Evolutionary conservation across 2,329 filamentous ascomycete genomes (phyloP), one percentile per base, ranked within the genome.

Genomic region (Talaromyces amestolkiae): DNA sequence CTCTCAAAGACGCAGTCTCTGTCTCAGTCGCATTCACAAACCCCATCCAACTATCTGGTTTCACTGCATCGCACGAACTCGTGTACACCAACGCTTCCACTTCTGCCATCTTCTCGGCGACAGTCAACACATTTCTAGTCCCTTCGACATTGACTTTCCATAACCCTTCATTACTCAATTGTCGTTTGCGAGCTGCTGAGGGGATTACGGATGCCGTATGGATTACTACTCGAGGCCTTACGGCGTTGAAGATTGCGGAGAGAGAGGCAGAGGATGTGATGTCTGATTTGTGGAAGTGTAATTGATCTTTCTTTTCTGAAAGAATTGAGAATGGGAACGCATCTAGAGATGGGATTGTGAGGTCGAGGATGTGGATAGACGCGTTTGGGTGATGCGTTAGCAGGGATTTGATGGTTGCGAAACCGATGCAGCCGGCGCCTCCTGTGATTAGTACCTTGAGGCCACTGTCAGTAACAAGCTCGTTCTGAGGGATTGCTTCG

Each of bases 11-110:
- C 19, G 39, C 24, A 37, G 63, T 61, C 9, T 58, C 27, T 0
- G 2, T 7, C n/a, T 65, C 63, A 9, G 35, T 27, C 1, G 58
- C 63, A 58, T 61, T 49, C 54, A 17, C 63, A 49, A 65, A 65
- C 39, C 56, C 49, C 63, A 65, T 65, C 63, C 58, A 65, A 41
- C 58, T 61, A 41, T 65, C 58, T 17, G 63, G 63, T 24, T 65
- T 65, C 17, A 65, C 63, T 2, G 45, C 63, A 37, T 65, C 63
- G 19, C 63, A 65, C 24, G 63, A 65, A 45, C 63, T 61, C 22
- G 63, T 65, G 17, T 65, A 65, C 22, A 65, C 58, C 47, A 65
- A 22, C 39, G 39, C 63, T 13, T 49, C 11, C 8, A 61, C 63
- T 19, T 17, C 39, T 11, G 11, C 37, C 22, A 24, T 49, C n/a